A percentile compares a stretch with the other conserved stretches of the same genome.
phyloP scores from a whole-genome alignment of 2,329 filamentous ascomycete genomes.

The Ceratocystis variospora region DNA sequence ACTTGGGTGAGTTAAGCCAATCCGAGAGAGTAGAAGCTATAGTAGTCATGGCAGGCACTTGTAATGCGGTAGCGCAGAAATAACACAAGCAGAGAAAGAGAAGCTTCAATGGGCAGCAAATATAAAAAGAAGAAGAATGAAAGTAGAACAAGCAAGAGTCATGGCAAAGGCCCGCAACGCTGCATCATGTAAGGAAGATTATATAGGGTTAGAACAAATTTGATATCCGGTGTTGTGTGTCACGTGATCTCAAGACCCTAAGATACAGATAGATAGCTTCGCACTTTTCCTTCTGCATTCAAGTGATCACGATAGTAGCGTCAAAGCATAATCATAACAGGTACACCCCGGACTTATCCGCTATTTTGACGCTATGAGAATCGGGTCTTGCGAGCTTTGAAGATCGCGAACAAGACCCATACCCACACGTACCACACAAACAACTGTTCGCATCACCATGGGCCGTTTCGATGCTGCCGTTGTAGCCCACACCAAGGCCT shows the following conservation, averaged over 20 bases:
- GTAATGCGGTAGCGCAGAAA: neutral
- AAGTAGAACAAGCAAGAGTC: constrained; percentile 16
- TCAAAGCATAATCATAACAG: neutral
- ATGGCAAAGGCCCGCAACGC: neutral
- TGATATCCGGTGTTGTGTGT: neutral
- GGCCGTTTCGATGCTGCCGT: neutral
- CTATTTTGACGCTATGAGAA: neutral
- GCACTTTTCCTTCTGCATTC: neutral
- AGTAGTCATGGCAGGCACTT: constrained; percentile 11
- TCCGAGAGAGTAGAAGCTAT: constrained; percentile 17
- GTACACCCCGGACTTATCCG: neutral
- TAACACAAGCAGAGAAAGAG: neutral
- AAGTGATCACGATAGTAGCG: neutral
- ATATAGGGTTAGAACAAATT: neutral
- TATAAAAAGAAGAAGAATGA: neutral
- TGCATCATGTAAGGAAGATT: neutral
- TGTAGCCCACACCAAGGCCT: constrained; percentile 24
- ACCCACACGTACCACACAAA: neutral
- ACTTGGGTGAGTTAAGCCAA: constrained; percentile 28
- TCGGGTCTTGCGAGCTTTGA: neutral
- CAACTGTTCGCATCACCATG: neutral
- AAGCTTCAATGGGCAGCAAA: neutral
- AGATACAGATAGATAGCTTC: neutral
- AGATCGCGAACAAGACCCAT: neutral
- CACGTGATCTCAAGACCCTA: neutral